Percentiles rank a stretch among this genome's conserved stretches.
These are phyloP conservation scores for Collybiopsis confluens DNA, from an alignment of 768 basidiomycete genomes.

Conservation along the genomic window DNA sequence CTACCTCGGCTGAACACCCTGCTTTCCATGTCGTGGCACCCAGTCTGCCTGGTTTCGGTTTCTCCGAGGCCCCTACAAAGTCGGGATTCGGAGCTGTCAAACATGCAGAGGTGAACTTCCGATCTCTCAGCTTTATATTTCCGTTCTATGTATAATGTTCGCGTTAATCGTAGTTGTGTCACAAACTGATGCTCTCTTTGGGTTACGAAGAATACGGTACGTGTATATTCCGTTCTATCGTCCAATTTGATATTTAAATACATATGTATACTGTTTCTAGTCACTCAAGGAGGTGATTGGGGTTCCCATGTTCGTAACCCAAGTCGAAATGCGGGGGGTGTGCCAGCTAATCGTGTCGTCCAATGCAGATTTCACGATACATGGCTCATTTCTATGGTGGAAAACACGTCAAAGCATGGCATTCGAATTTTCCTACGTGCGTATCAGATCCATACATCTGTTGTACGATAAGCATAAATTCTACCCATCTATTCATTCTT, in stretches of 20 bases:
- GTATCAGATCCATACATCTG: conserved; percentile 1
- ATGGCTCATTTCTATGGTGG: conserved; percentile 19
- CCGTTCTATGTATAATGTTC: too few species aligned
- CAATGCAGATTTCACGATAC: conserved; percentile 20
- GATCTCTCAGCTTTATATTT: background rate
- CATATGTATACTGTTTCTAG: conserved; percentile 9
- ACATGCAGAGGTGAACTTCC: conserved; percentile 29
- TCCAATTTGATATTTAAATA: background rate
- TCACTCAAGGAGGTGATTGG: conserved; percentile 34
- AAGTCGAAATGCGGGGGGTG: background rate
- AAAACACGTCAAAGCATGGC: conserved; percentile 26
- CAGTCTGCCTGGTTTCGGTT: conserved; percentile 43
- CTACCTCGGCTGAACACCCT: conserved; percentile 23
- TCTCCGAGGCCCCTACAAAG: conserved; percentile 37
- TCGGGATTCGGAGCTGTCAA: conserved; percentile 32
- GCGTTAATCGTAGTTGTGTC: conserved; percentile 9
- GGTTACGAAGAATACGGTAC: conserved; percentile 31
- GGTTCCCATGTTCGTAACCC: conserved; percentile 15
- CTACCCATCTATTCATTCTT: background rate
- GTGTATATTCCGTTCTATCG: background rate
- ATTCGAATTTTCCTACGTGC: conserved; percentile 25
- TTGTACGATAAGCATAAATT: too few species aligned
- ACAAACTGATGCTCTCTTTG: conserved; percentile 30
- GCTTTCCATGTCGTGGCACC: conserved; percentile 43
- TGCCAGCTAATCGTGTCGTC: background rate